Evolutionary conservation across 768 basidiomycete species (phyloP), one percentile per base, ranked within the genome.

Genomic region (Mycena albidolilacea): DNA sequence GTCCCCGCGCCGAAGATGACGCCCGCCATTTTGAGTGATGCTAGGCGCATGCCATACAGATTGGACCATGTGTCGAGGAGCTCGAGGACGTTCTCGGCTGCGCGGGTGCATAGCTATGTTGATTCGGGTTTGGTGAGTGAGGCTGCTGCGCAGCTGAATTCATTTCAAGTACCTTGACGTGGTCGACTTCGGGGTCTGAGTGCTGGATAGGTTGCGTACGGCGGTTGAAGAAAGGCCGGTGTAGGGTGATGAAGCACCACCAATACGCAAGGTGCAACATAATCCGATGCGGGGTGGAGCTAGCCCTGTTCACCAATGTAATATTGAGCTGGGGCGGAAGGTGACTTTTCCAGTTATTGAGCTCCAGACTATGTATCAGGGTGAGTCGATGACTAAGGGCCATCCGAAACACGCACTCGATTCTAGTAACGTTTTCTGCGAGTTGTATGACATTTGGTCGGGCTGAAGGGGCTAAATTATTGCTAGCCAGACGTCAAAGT

Each of bases 1-100:
- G 85, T 85, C 12, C 84, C 85, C 2, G 85, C 84, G 52, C 80
- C 79, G 78, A 85, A 86, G 15, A 79, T 70, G 63, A 83, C 78
- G 66, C 85, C 85, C 37, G 82, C 76, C 55, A 83, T 66, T 14
- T 82, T 80, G 63, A 83, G 81, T 2, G 84, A 81, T 15, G 79
- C 77, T 70, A 79, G 83, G 37, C 85, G 83, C 12, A 86, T 72
- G 0, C 80, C 80, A 71, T 85, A 85, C 35, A 80, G 80, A 43
- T 73, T 74, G 38, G 81, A 79, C 81, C 82, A 85, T 39, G 79
- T 78, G 10, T 78, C 80, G 64, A 80, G 69, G 30, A 84, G 76
- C 7, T 78, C 75, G 69, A 54, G 52, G 23, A 30, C 52, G 52
- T 54, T 54, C 10, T 82, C 80, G n/a, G 83, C 82, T 0, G 83